Evolutionary conservation across 805 yeast species (phyloP).

Genomic region (Jamesozyma gamospora): DNA sequence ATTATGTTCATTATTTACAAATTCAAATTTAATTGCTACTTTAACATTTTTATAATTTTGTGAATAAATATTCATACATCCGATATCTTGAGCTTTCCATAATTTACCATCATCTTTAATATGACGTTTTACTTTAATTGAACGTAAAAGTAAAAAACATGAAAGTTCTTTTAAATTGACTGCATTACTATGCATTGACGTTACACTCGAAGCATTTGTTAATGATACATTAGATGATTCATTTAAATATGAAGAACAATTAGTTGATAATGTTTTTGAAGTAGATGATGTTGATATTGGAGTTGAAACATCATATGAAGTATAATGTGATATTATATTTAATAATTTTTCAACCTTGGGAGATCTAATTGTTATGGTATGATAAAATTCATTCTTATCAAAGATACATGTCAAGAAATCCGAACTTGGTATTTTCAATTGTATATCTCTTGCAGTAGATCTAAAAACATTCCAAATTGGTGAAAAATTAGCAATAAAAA

Average conservation of each 20-base stretch:
- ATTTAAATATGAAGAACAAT: constrained; percentile 15
- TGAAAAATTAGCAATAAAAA: constrained; percentile 12
- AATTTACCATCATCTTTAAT: constrained; percentile 7
- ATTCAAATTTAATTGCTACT: constrained; percentile 13
- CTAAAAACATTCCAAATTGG: constrained; percentile 16
- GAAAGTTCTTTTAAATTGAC: neutral
- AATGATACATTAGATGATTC: constrained; percentile 8
- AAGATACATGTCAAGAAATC: constrained; percentile 9
- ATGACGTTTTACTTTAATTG: constrained; percentile 19
- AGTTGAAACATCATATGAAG: constrained; percentile 10
- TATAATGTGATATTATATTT: constrained; percentile 16
- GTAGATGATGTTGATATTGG: constrained; percentile 20
- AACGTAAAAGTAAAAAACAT: constrained; percentile 11
- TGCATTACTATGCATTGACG: constrained; percentile 1
- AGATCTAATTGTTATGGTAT: constrained; percentile 19
- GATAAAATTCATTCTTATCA: constrained; percentile 3
- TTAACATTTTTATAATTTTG: constrained; percentile 13
- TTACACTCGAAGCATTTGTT: constrained; percentile 4
- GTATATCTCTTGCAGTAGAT: constrained; percentile 27
- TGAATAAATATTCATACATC: constrained; percentile 14
- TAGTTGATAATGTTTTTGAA: constrained; percentile 18
- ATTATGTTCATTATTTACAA: neutral
- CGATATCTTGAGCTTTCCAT: constrained; percentile 17
- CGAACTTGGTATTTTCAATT: constrained; percentile 13
- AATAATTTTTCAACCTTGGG: constrained; percentile 13